Base-by-base conservation (phyloP, 129 eudicot species). In the Escallonia herrerae region DNA sequence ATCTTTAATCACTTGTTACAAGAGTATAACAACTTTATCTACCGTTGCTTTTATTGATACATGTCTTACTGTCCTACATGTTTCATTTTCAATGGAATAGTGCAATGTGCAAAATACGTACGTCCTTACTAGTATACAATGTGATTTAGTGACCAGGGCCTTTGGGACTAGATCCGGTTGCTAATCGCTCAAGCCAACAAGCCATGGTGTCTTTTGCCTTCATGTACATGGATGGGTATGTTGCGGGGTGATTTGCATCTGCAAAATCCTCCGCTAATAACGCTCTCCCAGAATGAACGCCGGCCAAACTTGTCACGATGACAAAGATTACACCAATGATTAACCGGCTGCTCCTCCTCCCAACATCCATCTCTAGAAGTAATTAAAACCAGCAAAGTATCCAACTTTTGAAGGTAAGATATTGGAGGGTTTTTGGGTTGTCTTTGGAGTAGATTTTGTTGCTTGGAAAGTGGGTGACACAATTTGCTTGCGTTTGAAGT, bases 141-240 rank as follows among this genome's bases (percentile, higher is more conserved):
- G 4, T 49, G 7, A 41, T 12, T 65, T 44, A 76, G 63, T 75
- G 79, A 41, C 79, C 79, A 53, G 70, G 74, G 4, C 79, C 79
- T 68, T 55, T 68, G 2, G 79, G 79, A 58, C 79, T 75, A 39
- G 79, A 70, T 4, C 74, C 79, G 2, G 74, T 68, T 5, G 74
- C 56, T 40, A 76, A 40, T 49, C 57, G 51, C 61, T 56, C 62
- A 13, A 76, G 71, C 80, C 75, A 76, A 57, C 7, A 39, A 3
- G 67, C 44, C 80, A 75, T 68, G 15, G 71, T 62, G 3, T 55
- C 49, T 53, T 63, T 75, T 0, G 80, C 64, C 41, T 41, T 63
- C 40, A 50, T 47, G 61, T 62, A 68, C 63, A 56, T 37, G 0
- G 64, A 15, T 38, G 75, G 69, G 15, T 45, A 49, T 8, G 66